Evolutionary conservation across 2,329 filamentous ascomycete species (phyloP).

Genomic region (Boeremia exigua): DNA sequence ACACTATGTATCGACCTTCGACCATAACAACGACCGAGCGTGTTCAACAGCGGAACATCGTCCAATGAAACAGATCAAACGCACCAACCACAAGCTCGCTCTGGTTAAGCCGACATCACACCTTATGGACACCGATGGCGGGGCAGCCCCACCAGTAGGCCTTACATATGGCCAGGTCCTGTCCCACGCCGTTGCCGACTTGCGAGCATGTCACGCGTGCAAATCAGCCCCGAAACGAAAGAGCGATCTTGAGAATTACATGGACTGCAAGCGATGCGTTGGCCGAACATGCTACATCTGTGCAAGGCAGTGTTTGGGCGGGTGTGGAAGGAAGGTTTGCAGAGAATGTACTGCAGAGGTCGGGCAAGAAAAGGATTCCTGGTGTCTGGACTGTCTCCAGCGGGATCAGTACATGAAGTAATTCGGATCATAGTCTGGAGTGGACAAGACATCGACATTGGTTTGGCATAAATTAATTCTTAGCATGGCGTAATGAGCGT

Average conservation of each 20-base stretch:
- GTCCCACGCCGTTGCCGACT: slow-evolving; percentile 24
- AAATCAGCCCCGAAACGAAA: slow-evolving; percentile 69
- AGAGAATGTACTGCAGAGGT: slow-evolving; percentile 72
- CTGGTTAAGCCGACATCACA: slow-evolving; percentile 39
- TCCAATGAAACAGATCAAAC: slow-evolving; percentile 41
- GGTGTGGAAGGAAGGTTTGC: slow-evolving; percentile 62
- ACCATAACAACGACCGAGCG: slow-evolving; percentile 22
- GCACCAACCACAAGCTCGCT: slow-evolving; percentile 28
- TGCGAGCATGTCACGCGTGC: slow-evolving; percentile 70
- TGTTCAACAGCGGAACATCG: slow-evolving; percentile 30
- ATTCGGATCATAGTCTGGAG: slow-evolving; percentile 2
- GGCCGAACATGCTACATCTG: slow-evolving; percentile 73
- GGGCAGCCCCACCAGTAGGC: not conserved
- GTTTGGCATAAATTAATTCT: slow-evolving; percentile 3
- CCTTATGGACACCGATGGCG: slow-evolving; percentile 39
- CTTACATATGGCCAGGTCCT: not conserved
- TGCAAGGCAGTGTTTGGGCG: slow-evolving; percentile 65
- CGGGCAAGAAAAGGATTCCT: slow-evolving; percentile 68
- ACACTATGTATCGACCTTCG: slow-evolving; percentile 19
- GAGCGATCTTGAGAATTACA: slow-evolving; percentile 69
- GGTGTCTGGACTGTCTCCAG: slow-evolving; percentile 66
- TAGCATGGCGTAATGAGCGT: slow-evolving; percentile 18
- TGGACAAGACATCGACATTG: not conserved
- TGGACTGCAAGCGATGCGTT: slow-evolving; percentile 67
- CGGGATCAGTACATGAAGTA: slow-evolving; percentile 27